phyloP scores from a whole-genome alignment of 2,329 filamentous ascomycete species.

The Sclerotinia nivalis region DNA sequence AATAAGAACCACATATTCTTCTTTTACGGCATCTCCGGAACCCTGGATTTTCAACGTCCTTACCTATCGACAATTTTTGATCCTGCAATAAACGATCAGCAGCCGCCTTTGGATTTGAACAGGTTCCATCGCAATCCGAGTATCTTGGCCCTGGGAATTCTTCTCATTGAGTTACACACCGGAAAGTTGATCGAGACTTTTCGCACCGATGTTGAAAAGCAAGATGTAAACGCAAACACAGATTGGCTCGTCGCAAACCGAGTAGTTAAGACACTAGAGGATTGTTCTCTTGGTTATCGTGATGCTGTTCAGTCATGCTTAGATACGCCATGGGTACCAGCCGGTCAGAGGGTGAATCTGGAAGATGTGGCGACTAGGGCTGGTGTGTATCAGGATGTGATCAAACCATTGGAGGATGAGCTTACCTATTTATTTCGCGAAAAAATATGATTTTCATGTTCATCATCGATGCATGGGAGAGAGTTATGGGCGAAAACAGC shows the following conservation, averaged over 20 bases:
- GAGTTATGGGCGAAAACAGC: no score
- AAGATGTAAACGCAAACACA: slow-evolving; percentile 11
- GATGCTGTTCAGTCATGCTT: slow-evolving; percentile 12
- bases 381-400: slow-evolving; percentile 13
- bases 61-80: slow-evolving; percentile 2
- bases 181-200: background rate
- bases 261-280: background rate
- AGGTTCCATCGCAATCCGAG: slow-evolving; percentile 1
- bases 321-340: slow-evolving; percentile 5
- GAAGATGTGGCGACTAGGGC: background rate
- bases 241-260: slow-evolving; percentile 3
- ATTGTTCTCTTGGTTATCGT: slow-evolving; percentile 17
- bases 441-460: background rate
- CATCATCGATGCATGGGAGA: no score
- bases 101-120: background rate
- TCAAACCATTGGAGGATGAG: slow-evolving; percentile 8
- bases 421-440: slow-evolving; percentile 9
- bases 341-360: slow-evolving; percentile 6
- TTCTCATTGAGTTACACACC: slow-evolving; percentile 5
- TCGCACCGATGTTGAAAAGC: background rate
- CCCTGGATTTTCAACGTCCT: background rate
- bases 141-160: slow-evolving; percentile 1
- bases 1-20: slow-evolving; percentile 8
- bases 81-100: background rate
- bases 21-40: background rate